Conservation (phyloP, 345 rosid species). For the Acer yangbiense region DNA sequence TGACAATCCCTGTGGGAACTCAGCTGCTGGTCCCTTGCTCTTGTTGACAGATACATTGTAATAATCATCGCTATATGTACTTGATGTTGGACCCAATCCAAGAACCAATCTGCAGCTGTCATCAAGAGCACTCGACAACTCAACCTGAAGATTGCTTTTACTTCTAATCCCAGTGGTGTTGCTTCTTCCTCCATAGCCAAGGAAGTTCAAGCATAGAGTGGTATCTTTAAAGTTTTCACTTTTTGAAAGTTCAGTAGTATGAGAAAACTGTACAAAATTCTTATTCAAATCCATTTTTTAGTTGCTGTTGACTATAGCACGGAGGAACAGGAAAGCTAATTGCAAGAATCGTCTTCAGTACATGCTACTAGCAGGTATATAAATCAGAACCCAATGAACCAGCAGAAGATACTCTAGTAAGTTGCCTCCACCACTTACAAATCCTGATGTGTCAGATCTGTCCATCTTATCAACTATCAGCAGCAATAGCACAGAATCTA, state of each 20-base stretch:
- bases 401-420: conserved; percentile 21
- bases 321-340: conserved; percentile 13
- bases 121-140: conserved; percentile 53
- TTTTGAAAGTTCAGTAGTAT: conserved; percentile 38
- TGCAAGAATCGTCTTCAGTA: conserved; percentile 22
- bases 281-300: conserved; percentile 65
- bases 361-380: conserved; percentile 26
- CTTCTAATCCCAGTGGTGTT: conserved; percentile 35
- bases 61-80: conserved; percentile 42
- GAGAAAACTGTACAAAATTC: conserved; percentile 42
- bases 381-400: conserved; percentile 36
- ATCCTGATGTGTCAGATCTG: conserved; percentile 87
- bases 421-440: conserved; percentile 78
- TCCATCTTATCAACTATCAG: conserved; percentile 53
- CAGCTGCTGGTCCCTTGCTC: conserved; percentile 41
- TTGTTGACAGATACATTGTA: conserved; percentile 37
- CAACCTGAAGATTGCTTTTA: conserved; percentile 41
- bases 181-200: conserved; percentile 55
- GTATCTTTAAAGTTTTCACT: conserved; percentile 66
- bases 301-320: conserved; percentile 17
- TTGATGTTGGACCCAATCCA: conserved; percentile 87
- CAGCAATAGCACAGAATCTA: conserved; percentile 13
- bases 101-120: conserved; percentile 87
- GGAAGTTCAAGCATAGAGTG: conserved; percentile 63
- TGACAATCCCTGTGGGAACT: conserved; percentile 38